A percentile compares a stretch with the other conserved stretches of the same genome.
Evolutionary conservation across 176 grass and related monocot genomes (phyloP).

Genomic region (Cenchrus purpureus): DNA sequence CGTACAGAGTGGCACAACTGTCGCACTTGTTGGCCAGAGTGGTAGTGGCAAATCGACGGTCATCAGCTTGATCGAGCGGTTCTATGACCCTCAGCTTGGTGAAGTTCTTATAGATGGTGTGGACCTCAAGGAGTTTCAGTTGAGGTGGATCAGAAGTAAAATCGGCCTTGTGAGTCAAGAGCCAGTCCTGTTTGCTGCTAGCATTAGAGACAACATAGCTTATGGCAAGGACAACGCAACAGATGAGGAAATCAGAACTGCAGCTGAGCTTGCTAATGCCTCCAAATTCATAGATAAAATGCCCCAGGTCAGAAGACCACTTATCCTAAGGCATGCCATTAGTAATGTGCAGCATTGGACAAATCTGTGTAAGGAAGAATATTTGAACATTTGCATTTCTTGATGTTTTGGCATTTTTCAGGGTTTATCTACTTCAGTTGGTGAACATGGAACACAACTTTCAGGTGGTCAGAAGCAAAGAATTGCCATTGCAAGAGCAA

Average conservation of each 20-base stretch:
- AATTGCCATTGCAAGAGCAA: slow-evolving; percentile 83
- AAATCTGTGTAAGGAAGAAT: neutral
- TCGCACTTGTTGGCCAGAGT: slow-evolving; percentile 84
- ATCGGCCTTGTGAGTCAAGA: slow-evolving; percentile 90
- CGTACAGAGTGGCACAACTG: slow-evolving; percentile 60
- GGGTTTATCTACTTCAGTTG: slow-evolving; percentile 74
- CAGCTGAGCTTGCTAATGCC: slow-evolving; percentile 79
- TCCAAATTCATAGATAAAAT: slow-evolving; percentile 91
- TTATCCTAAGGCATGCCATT: neutral
- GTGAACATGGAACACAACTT: slow-evolving; percentile 81
- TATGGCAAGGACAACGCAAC: slow-evolving; percentile 75
- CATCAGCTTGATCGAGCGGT: slow-evolving; percentile 79
- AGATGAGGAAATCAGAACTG: slow-evolving; percentile 63
- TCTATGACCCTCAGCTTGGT: slow-evolving; percentile 80
- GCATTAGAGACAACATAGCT: slow-evolving; percentile 80
- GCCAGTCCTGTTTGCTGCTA: slow-evolving; percentile 70
- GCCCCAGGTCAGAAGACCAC: slow-evolving; percentile 57
- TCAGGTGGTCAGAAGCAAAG: slow-evolving; percentile 91
- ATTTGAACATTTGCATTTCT: slow-evolving; percentile 1
- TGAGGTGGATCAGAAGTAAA: slow-evolving; percentile 85
- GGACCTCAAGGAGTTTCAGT: slow-evolving; percentile 67
- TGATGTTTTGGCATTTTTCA: slow-evolving; percentile 39
- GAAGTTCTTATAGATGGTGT: slow-evolving; percentile 78
- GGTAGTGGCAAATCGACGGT: slow-evolving; percentile 89
- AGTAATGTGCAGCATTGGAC: neutral